Evolutionary conservation across 345 rosid genomes (phyloP).

Genomic region (Lepidium africanum): DNA sequence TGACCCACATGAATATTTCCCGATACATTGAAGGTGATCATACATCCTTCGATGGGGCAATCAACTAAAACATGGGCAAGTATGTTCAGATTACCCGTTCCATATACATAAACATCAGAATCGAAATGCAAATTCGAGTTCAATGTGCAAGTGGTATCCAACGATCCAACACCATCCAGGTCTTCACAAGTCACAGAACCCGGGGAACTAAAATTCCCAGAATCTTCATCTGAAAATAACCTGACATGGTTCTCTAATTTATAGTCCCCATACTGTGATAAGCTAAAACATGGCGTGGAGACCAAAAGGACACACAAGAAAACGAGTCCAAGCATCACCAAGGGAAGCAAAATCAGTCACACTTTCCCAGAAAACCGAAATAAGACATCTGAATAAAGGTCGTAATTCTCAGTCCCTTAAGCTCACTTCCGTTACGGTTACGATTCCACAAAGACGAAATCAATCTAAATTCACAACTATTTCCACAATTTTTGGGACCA

Average conservation of each 20-base stretch:
- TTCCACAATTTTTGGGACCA: background rate
- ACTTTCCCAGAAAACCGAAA: constrained; percentile 4
- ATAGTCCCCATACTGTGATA: constrained; percentile 20
- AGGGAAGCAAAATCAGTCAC: constrained; percentile 14
- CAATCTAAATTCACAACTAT: background rate
- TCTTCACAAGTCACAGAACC: constrained; percentile 43
- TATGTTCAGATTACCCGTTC: constrained; percentile 69
- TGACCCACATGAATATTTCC: constrained; percentile 72
- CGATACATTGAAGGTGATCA: constrained; percentile 55
- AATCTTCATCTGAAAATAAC: constrained; percentile 24
- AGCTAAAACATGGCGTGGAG: constrained; percentile 32
- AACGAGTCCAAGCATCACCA: constrained; percentile 37
- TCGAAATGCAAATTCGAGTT: constrained; percentile 56
- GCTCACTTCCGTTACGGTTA: background rate
- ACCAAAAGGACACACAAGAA: constrained; percentile 46
- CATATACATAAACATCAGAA: constrained; percentile 56
- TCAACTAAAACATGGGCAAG: constrained; percentile 56
- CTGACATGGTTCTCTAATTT: constrained; percentile 21
- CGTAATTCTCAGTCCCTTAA: background rate
- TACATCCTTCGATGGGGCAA: constrained; percentile 69
- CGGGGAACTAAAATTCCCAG: constrained; percentile 12
- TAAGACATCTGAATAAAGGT: background rate
- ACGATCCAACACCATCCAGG: constrained; percentile 80
- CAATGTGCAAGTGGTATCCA: constrained; percentile 75
- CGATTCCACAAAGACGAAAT: background rate